Base-by-base conservation (phyloP, 2,329 filamentous ascomycete genomes). In the Alternaria consortialis region DNA sequence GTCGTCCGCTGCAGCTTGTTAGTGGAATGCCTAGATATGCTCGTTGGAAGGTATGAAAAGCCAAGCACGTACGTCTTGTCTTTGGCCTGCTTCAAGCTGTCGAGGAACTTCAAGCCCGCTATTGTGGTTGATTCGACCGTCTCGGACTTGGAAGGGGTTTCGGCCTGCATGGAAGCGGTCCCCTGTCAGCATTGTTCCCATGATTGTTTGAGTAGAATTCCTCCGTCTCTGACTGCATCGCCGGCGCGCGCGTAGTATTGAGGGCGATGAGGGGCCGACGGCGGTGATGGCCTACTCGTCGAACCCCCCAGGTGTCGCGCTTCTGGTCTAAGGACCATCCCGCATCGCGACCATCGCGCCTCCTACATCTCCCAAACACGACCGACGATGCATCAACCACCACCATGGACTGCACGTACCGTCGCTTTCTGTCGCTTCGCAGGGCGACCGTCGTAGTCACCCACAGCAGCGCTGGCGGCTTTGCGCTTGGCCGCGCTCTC, bases 1-100 rank as follows among this genome's bases (percentile, higher is more conserved):
- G 85, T 47, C 91, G 91, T 63, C 91, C 91, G 53, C 81, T 84
- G 75, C 62, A 66, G 43, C 51, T 15, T 61, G 66, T 77, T 65
- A 77, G 74, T 67, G 56, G 25, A 11, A 32, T 31, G 25, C 25
- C 1, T 23, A 25, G 1, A 17, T 29, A 12, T 12, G 52, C 31
- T 44, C 37, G 32, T 31, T 12, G 23, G 37, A 40, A 6, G 43
- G 31, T 17, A 25, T 27, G 40, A 42, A 42, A 47, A 44, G 56
- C 27, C 58, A 61, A 66, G 62, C 60, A 83, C 86, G 73, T 84
- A 94, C 92, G 86, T 91, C 82, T 96, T 96, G 78, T 96, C 93
- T 64, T 88, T 87, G 23, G 91, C 92, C 66, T 87, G 85, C 70
- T 89, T 89, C 73, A 97, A 87, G 74, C 90, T 88, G 55, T 92